phyloP scores from a whole-genome alignment of 2,329 filamentous ascomycete genomes.

The Ophiostoma sp. region DNA sequence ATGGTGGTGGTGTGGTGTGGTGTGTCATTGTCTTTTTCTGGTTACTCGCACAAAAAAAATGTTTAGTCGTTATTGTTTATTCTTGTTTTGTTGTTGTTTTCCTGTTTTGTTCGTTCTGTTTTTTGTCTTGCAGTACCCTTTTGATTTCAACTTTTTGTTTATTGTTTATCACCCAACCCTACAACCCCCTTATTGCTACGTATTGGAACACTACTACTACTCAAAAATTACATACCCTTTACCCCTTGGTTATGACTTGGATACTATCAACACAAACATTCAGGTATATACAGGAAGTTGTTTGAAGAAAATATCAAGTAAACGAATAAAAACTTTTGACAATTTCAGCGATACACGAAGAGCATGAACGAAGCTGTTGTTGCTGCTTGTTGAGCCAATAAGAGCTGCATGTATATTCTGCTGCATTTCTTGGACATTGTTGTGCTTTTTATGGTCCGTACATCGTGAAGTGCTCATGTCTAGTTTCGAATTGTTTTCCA shows the following conservation, averaged over 20 bases:
- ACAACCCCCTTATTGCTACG: neutral
- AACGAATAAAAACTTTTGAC: too few relatives aligned
- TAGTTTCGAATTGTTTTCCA: too few relatives aligned
- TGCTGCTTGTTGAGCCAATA: too few relatives aligned
- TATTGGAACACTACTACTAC: neutral
- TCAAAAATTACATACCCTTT: neutral
- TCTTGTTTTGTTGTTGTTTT: neutral
- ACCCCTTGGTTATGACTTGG: neutral
- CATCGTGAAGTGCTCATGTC: neutral
- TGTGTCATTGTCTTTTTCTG: neutral
- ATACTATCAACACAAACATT: too few relatives aligned
- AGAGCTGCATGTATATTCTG: too few relatives aligned
- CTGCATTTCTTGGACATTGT: too few relatives aligned
- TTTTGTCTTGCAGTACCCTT: slow-evolving; percentile 4
- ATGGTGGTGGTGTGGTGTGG: neutral
- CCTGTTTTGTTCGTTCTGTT: neutral
- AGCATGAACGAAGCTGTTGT: too few relatives aligned
- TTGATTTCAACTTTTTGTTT: neutral
- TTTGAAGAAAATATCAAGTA: too few relatives aligned
- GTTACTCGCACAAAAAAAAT: neutral
- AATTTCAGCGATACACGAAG: neutral
- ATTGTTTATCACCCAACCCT: neutral
- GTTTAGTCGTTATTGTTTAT: neutral
- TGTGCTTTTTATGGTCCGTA: too few relatives aligned
- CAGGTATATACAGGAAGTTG: too few relatives aligned